Evolutionary conservation across 371 early-diverging fungal genomes (phyloP), one percentile per base, ranked within the genome.

Genomic region (Mortierella sp.): DNA sequence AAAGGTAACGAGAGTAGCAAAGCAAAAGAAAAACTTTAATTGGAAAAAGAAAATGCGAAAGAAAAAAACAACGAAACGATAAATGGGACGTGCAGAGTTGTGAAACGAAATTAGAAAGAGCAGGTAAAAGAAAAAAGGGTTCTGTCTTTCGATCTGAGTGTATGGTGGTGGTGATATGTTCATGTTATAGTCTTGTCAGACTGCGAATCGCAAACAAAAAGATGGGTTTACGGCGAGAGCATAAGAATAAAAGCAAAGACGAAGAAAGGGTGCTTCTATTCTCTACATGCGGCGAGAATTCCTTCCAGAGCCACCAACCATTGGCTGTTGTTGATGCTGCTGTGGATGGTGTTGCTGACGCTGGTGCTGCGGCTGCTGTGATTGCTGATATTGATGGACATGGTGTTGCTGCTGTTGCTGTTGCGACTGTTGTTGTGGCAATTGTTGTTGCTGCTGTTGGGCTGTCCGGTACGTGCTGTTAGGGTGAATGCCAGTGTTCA

Each of bases 401-500:
- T 58, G 60, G 4, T 58, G 60, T 29, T 84, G 68, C 70, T 79
- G 74, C 38, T 78, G 72, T 27, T 76, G 58, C 44, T 65, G 72
- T 44, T 73, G 56, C 48, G 70, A 63, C 58, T 75, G 70, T 56
- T 79, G 70, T 65, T 75, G 74, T 32, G 27, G 60, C 14, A 29
- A 4, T 14, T 58, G 60, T 58, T 58, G 65, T 38, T 70, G 21
- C 48, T 73, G 72, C 58, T 75, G 70, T 72, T 81, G 72, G 63
- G 70, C 49, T 73, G 80, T 55, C 75, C 75, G 41, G 51, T 74
- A 60, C 56, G 74, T 38, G 32, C 77, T 72, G n/a, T 54, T 70
- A 4, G 71, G 72, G 43, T 79, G 76, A 21, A 81, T 71, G 11
- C 75, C 82, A 43, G 75, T 72, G 29, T 70, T 75, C 76, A 86